Evolutionary conservation across 192 early-diverging fungal genomes (phyloP).

Genomic region (Paraglomus occultum): DNA sequence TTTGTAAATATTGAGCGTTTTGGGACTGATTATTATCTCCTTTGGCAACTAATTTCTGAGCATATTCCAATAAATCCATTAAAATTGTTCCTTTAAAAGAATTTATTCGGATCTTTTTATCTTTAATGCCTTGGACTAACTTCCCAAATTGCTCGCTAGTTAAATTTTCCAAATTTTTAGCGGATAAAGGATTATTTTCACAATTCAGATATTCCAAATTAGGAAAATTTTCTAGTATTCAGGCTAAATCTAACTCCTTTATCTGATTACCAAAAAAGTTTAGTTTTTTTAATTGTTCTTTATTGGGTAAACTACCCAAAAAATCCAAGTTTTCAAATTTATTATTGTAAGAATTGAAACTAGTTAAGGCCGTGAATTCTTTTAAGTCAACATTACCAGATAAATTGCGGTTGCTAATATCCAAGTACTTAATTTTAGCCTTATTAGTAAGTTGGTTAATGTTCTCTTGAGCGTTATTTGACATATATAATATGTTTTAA

Average conservation of each 20-base stretch:
- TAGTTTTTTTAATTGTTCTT: not conserved
- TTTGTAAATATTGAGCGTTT: not conserved
- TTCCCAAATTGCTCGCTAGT: constrained; percentile 1
- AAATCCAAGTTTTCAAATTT: not conserved
- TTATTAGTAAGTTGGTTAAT: constrained; percentile 17
- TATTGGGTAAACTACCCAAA: not conserved
- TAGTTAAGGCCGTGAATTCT: not conserved
- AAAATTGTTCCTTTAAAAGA: not conserved
- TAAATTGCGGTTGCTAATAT: not conserved
- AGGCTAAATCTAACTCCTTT: not conserved
- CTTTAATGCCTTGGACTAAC: constrained; percentile 1
- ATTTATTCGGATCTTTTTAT: constrained; percentile 2
- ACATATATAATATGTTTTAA: not conserved
- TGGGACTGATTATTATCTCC: not conserved
- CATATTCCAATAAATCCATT: constrained; percentile 9
- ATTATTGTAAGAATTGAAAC: constrained; percentile 9
- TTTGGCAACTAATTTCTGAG: constrained; percentile 7
- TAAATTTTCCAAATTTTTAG: constrained; percentile 14
- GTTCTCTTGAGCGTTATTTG: not conserved
- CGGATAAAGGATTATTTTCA: not conserved
- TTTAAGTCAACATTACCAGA: not conserved
- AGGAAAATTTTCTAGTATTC: constrained; percentile 2
- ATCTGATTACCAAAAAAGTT: constrained; percentile 3
- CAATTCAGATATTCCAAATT: not conserved
- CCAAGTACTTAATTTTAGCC: not conserved